Evolutionary conservation across 2,329 filamentous ascomycete species (phyloP), one percentile per base, ranked within the genome.

Genomic region (Myriangium duriaei): DNA sequence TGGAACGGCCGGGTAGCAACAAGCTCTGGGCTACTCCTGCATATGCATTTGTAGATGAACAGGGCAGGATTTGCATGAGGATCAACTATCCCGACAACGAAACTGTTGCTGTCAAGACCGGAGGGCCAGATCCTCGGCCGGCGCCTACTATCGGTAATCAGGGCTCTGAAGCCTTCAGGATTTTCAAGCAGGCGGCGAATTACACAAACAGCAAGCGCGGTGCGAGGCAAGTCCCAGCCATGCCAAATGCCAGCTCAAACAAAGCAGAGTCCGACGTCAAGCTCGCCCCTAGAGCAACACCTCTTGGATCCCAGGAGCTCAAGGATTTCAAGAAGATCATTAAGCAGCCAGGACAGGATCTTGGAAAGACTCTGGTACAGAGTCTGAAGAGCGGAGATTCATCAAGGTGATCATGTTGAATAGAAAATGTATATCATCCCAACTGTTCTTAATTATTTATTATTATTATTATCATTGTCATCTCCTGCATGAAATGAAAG

Each of bases 1-100:
- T 59, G 5, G 57, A 64, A 26, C 52, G 61, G 4, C 52, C 55
- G 1, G 70, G 70, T 32, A 71, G 71, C 38, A 63, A 61, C 40
- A 74, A 72, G 47, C 54, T 72, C 39, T 65, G 61, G 58, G 65
- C 71, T 15, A 59, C 62, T 12, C 65, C 70, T 2, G 52, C 57
- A 30, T 61, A 59, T 29, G 70, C 67, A 14, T 53, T 49, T 31
- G 53, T 71, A 21, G 58, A 66, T 42, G 58, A 64, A 13, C 50
- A 59, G 9, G 66, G 66, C 24, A 57, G 56, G 26, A 60, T 71
- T 40, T 48, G 49, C 4, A 54, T 71, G 32, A 46, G 48, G 7
- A 44, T 57, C 11, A 32, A 30, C 14, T 47, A 53, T 37, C 51
- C 48, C n/a, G 49, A 52, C 39, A 41, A 44, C 14, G 53, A 55